phyloP scores from a whole-genome alignment of 2,329 filamentous ascomycete genomes.

The Sarocladium strictum region DNA sequence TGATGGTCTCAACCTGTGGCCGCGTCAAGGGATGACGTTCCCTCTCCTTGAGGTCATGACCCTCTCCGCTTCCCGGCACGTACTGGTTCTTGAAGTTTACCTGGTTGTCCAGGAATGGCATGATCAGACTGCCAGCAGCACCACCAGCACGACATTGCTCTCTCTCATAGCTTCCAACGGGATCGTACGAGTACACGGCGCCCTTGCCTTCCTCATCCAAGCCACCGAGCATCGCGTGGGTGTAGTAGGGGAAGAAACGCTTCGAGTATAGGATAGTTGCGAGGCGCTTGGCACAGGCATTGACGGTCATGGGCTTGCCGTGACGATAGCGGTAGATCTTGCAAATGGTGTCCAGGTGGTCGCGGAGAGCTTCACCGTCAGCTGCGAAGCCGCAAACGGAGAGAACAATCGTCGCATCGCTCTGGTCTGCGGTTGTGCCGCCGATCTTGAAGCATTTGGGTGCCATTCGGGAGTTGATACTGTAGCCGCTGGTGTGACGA shows the following conservation, averaged over 20 bases:
- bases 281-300: slow-evolving; percentile 89
- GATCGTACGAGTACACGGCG: slow-evolving; percentile 95
- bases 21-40: slow-evolving; percentile 64
- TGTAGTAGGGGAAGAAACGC: slow-evolving; percentile 99
- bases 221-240: slow-evolving; percentile 87
- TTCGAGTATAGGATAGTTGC: slow-evolving; percentile 95
- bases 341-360: slow-evolving; percentile 88
- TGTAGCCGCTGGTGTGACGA: slow-evolving; percentile 91
- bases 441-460: slow-evolving; percentile 98
- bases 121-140: slow-evolving; percentile 89
- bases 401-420: slow-evolving; percentile 79
- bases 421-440: slow-evolving; percentile 78
- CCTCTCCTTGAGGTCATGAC: slow-evolving; percentile 71
- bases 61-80: slow-evolving; percentile 75
- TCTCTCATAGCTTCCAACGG: slow-evolving; percentile 93
- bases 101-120: slow-evolving; percentile 99
- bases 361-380: slow-evolving; percentile 88
- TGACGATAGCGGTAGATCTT: slow-evolving; percentile 99
- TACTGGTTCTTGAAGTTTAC: slow-evolving; percentile 99
- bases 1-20: slow-evolving; percentile 73
- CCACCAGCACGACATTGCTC: slow-evolving; percentile 94
- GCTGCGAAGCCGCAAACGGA: slow-evolving; percentile 95
- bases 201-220: slow-evolving; percentile 92
- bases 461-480: slow-evolving; percentile 93
- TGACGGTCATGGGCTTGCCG: slow-evolving; percentile 90